Evolutionary conservation across 1,139 yeast species (phyloP).

Genomic region (Pichia sp.): DNA sequence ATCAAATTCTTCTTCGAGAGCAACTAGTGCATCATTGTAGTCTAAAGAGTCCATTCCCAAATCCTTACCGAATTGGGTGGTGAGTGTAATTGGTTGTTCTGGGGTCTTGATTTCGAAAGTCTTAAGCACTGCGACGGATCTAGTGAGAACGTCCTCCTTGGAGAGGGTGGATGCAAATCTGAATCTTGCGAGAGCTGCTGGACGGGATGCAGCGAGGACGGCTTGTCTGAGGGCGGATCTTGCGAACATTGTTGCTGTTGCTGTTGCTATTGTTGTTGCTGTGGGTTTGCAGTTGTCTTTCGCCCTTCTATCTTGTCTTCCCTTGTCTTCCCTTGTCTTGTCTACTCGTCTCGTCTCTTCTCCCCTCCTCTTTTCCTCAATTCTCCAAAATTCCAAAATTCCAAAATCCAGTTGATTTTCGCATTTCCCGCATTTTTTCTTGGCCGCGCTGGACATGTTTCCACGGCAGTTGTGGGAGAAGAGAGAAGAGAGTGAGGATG

Average conservation of each 20-base stretch:
- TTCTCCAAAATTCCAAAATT: no score
- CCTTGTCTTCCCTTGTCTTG: no score
- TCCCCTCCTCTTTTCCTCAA: no score
- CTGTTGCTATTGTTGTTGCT: no score
- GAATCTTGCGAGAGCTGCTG: background rate
- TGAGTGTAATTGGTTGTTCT: conserved; percentile 27
- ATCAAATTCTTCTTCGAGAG: conserved; percentile 59
- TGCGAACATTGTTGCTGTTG: conserved; percentile 34
- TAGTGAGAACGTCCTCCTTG: conserved; percentile 27
- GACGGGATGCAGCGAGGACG: conserved; percentile 9
- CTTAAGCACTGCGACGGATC: conserved; percentile 28
- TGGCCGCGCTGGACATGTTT: no score
- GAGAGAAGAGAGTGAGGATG: no score
- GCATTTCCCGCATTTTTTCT: no score
- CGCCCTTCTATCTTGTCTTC: no score
- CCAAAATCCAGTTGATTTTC: no score
- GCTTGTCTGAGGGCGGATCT: conserved; percentile 8
- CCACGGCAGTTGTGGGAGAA: no score
- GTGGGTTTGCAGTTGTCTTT: no score
- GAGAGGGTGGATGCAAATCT: conserved; percentile 24
- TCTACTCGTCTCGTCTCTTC: no score
- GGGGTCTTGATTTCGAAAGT: conserved; percentile 27
- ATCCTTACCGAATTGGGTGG: conserved; percentile 50
- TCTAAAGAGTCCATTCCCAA: conserved; percentile 58
- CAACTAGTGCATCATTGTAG: conserved; percentile 58